phyloP scores from a whole-genome alignment of 257 asterid genomes.

The Rehmannia glutinosa region DNA sequence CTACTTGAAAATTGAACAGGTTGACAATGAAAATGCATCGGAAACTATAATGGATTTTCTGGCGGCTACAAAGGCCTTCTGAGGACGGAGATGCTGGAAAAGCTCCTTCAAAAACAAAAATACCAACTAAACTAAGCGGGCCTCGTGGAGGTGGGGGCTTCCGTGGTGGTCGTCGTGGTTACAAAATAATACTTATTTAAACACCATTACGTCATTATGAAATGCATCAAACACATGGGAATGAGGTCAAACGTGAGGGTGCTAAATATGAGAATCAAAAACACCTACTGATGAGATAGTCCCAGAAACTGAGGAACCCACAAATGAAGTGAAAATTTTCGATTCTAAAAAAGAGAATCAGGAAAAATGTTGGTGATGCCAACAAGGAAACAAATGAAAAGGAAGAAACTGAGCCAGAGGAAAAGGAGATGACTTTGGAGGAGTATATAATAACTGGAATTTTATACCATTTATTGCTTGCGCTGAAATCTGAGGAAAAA shows the following conservation, averaged over 20 bases:
- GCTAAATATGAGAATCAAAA: slow-evolving; percentile 71
- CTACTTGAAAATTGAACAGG: too few relatives aligned
- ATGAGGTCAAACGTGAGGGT: slow-evolving; percentile 64
- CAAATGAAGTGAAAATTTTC: slow-evolving; percentile 38
- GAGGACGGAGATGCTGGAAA: slow-evolving; percentile 37
- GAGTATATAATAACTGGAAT: slow-evolving; percentile 59
- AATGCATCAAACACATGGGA: too few relatives aligned
- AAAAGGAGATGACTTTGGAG: slow-evolving; percentile 79
- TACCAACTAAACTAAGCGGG: too few relatives aligned
- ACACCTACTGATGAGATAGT: slow-evolving; percentile 45
- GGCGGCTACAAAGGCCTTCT: slow-evolving; percentile 22
- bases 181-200: too few relatives aligned
- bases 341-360: slow-evolving; percentile 49
- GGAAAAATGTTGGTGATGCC: slow-evolving; percentile 35
- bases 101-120: slow-evolving; percentile 31
- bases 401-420: slow-evolving; percentile 61
- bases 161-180: slow-evolving; percentile 34
- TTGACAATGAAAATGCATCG: slow-evolving; percentile 29
- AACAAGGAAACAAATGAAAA: slow-evolving; percentile 42
- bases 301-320: slow-evolving; percentile 44
- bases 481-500: slow-evolving; percentile 52
- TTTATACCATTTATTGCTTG: too few relatives aligned
- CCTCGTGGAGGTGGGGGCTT: slow-evolving; percentile 29
- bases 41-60: slow-evolving; percentile 28
- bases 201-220: too few relatives aligned